phyloP scores from a whole-genome alignment of 176 grass and related monocot species.

The Poa pratensis region DNA sequence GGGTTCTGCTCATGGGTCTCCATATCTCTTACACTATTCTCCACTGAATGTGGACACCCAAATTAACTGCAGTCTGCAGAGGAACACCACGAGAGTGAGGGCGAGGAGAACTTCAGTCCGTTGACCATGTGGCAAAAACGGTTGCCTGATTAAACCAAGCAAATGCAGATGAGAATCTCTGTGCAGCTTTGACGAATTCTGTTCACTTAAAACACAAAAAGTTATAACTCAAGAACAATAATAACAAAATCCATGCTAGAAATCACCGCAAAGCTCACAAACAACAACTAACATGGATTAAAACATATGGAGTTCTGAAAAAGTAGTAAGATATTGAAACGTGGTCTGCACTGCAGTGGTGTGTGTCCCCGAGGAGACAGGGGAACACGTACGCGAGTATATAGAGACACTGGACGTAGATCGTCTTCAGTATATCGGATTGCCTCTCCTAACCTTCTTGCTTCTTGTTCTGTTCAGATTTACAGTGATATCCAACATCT shows the following conservation, averaged over 20 bases:
- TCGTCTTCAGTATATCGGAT: not conserved
- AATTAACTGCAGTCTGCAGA: not conserved
- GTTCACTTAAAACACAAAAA: not conserved
- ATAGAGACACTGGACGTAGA: not conserved
- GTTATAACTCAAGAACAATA: not conserved
- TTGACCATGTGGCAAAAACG: not conserved
- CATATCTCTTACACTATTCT: not conserved
- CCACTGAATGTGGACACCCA: not conserved
- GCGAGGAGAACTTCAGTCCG: not conserved
- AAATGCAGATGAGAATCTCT: not conserved
- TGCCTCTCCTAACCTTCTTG: not conserved
- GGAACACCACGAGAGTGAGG: no score
- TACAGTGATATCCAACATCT: not conserved
- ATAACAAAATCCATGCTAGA: not conserved
- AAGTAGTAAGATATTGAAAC: not conserved
- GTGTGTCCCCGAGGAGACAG: no score
- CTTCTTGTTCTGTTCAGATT: not conserved
- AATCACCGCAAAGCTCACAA: no score
- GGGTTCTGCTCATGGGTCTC: not conserved
- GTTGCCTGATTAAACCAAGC: not conserved
- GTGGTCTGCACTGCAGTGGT: no score
- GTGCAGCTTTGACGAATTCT: not conserved
- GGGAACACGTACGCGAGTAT: not conserved
- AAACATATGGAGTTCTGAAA: not conserved
- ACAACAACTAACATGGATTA: not conserved